A percentile compares a stretch with the other conserved stretches of the same genome.
phyloP scores from a whole-genome alignment of 805 yeast genomes.

The Barnettozyma pratensis region DNA sequence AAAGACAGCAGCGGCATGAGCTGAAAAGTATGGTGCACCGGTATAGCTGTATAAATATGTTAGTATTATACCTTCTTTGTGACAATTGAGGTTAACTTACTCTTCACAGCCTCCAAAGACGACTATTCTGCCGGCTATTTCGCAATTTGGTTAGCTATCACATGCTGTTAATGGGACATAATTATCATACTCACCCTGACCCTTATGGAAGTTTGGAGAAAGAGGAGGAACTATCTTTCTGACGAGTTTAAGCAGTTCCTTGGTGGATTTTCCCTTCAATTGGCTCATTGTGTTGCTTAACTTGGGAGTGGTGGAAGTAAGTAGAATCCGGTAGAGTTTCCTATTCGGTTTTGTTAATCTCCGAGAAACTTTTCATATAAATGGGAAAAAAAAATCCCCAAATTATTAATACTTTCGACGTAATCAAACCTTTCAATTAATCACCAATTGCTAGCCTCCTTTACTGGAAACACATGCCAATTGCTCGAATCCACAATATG shows the following conservation, averaged over 20 bases:
- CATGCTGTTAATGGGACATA: not conserved
- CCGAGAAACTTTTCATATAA: too few relatives aligned
- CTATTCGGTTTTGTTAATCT: too few relatives aligned
- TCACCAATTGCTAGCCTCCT: not conserved
- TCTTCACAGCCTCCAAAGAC: constrained; percentile 94
- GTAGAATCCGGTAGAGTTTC: too few relatives aligned
- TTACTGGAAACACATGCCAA: not conserved
- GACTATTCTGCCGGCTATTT: constrained; percentile 65
- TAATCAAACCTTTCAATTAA: too few relatives aligned
- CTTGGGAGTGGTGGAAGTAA: not conserved
- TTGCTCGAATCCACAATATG: constrained; percentile 10
- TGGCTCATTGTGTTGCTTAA: constrained; percentile 6
- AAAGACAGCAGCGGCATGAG: constrained; percentile 74
- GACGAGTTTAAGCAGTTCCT: constrained; percentile 45
- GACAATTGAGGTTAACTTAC: constrained; percentile 23
- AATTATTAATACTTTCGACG: too few relatives aligned
- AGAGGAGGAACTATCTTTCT: constrained; percentile 71
- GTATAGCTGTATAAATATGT: constrained; percentile 47
- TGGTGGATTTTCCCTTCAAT: constrained; percentile 10
- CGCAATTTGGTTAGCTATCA: not conserved
- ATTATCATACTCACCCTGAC: constrained; percentile 48
- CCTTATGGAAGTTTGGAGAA: constrained; percentile 69
- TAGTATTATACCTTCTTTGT: constrained; percentile 2
- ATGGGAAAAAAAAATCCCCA: too few relatives aligned
- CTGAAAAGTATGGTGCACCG: constrained; percentile 93